Base-by-base conservation (phyloP, 2,329 filamentous ascomycete species). In the Hymenoscyphus infarciens region DNA sequence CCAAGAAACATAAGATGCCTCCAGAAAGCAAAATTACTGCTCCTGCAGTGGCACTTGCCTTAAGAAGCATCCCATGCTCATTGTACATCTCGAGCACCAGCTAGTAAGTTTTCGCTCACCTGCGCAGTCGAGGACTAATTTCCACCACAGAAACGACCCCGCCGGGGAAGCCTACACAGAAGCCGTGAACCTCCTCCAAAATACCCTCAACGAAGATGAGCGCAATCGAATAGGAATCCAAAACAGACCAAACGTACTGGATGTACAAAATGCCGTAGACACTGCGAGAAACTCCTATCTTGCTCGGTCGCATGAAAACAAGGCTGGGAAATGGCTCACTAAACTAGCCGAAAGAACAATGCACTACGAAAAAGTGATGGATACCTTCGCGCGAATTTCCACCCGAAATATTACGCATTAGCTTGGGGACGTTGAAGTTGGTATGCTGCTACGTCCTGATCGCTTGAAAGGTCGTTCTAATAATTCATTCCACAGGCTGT, bases 351-450 rank as follows among this genome's bases (percentile, higher is more conserved):
- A 57, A 13, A 22, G 25, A 5, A 27, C 29, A 31, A 16, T 33
- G 3, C 60, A 57, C 29, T 66, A 64, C 42, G 55, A 53, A 3
- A 38, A 56, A 2, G 54, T 64, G 19, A 45, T 66, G 31, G 61
- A 64, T 56, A 56, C 61, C 0, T 27, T 66, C 0, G 38, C 0
- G 38, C 52, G 7, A 63, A 65, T 19, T 61, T 61, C 10, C 38
- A 65, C 45, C 63, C 63, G 11, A 39, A 67, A 42, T 64, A 65
- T 58, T 59, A 53, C 6, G 61, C 63, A 7, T 53, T 67, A n/a
- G 63, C 53, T n/a, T 67, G 63, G 63, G 63, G 63, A 54, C 65
- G 4, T 59, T 66, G 56, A 63, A 62, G 31, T 61, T 60, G 11
- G 63, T 63, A 39, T 15, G 60, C 25, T n/a, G n/a, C n/a, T n/a